Evolutionary conservation across 2,329 filamentous ascomycete genomes (phyloP).

Genomic region (Colletotrichum sp.): DNA sequence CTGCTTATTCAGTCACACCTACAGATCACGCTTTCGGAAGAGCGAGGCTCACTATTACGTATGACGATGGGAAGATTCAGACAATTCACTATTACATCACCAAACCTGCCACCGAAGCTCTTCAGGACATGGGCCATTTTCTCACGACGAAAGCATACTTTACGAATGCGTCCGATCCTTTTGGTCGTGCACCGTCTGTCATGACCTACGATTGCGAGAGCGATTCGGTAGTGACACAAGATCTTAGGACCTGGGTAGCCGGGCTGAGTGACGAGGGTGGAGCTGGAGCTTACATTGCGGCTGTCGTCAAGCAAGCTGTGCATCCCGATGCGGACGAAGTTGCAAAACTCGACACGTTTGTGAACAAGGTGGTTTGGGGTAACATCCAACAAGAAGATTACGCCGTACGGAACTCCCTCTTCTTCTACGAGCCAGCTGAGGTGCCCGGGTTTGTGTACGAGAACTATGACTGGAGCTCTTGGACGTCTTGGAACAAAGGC

Average conservation of each 20-base stretch:
- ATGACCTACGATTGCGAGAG: constrained; percentile 62
- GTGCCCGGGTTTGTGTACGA: constrained; percentile 49
- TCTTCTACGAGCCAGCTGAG: constrained; percentile 57
- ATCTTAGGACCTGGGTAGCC: constrained; percentile 60
- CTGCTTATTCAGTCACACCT: constrained; percentile 47
- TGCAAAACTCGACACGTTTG: constrained; percentile 57
- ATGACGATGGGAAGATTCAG: constrained; percentile 52
- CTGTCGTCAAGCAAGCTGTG: constrained; percentile 57
- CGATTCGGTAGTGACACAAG: constrained; percentile 46
- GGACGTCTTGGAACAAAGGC: constrained; percentile 33
- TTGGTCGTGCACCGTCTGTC: constrained; percentile 57
- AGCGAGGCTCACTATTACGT: constrained; percentile 50
- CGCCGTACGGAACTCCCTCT: constrained; percentile 51
- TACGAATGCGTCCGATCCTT: constrained; percentile 55
- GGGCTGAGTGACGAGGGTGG: constrained; percentile 67
- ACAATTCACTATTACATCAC: constrained; percentile 63
- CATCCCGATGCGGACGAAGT: constrained; percentile 56
- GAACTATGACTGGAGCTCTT: constrained; percentile 46
- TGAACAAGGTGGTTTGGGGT: constrained; percentile 54
- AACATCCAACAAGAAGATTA: constrained; percentile 48
- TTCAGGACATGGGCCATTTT: constrained; percentile 56
- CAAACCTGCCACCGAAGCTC: constrained; percentile 46
- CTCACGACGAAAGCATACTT: constrained; percentile 60
- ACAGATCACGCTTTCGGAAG: constrained; percentile 52
- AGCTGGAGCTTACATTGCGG: constrained; percentile 59